Evolutionary conservation across 805 yeast species (phyloP).

Genomic region (Barnettozyma californica): DNA sequence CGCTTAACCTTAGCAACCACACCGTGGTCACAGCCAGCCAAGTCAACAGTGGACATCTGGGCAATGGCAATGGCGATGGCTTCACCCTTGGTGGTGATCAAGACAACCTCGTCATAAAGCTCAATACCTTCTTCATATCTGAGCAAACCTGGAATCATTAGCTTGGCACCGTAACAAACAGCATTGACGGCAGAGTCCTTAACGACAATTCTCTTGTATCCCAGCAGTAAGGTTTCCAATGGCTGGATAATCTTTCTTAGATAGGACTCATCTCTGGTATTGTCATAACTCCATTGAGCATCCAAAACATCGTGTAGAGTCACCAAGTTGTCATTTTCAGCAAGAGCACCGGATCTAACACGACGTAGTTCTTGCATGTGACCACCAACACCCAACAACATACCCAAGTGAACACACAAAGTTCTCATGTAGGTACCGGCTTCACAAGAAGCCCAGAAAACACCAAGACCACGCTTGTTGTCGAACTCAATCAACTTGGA

Average conservation of each 20-base stretch:
- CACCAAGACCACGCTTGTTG: conserved; percentile 93
- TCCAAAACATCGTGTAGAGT: conserved; percentile 96
- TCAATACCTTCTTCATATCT: conserved; percentile 98
- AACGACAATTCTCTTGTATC: conserved; percentile 95
- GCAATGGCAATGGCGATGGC: conserved; percentile 98
- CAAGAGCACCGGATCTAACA: conserved; percentile 94
- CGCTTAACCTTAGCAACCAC: conserved; percentile 98
- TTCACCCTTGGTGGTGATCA: conserved; percentile 98
- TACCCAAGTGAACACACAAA: conserved; percentile 96
- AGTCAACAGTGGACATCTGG: conserved; percentile 97
- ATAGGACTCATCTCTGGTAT: conserved; percentile 94
- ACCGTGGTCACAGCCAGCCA: conserved; percentile 96
- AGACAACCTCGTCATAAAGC: conserved; percentile 93
- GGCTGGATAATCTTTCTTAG: conserved; percentile 93
- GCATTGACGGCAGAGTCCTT: conserved; percentile 95
- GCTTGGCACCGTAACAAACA: conserved; percentile 97
- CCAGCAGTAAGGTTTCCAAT: conserved; percentile 85
- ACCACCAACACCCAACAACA: conserved; percentile 97
- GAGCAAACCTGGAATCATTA: conserved; percentile 97
- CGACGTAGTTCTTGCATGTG: conserved; percentile 99
- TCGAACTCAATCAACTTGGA: conserved; percentile 94
- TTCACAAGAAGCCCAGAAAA: conserved; percentile 99
- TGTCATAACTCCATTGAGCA: conserved; percentile 97
- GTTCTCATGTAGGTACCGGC: conserved; percentile 99
- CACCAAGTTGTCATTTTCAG: conserved; percentile 86